Conservation (phyloP, 805 yeast genomes). For the Yamadazyma olivae region DNA sequence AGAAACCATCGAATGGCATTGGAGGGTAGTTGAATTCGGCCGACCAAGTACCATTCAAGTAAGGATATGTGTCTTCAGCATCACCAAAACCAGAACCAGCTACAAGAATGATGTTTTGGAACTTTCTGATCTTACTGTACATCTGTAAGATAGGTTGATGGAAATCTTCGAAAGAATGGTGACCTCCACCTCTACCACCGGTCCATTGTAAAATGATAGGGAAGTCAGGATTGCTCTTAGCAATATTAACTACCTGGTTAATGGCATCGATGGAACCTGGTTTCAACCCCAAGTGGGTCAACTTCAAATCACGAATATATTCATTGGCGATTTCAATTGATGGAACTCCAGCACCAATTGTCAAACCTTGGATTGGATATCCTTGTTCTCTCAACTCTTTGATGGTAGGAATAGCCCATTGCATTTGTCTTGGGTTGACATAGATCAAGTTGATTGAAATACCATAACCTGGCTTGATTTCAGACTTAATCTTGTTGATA, state of each 20-base stretch:
- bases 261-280: constrained; percentile 97
- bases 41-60: constrained; percentile 98
- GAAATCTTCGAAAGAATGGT: constrained; percentile 98
- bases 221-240: constrained; percentile 93
- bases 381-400: constrained; percentile 86
- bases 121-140: constrained; percentile 92
- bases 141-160: constrained; percentile 95
- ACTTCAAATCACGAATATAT: constrained; percentile 87
- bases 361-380: constrained; percentile 91
- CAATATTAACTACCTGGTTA: constrained; percentile 80
- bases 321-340: constrained; percentile 96
- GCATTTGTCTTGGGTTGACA: constrained; percentile 95
- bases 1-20: constrained; percentile 98
- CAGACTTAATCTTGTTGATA: constrained; percentile 63
- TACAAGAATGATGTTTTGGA: constrained; percentile 80
- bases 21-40: constrained; percentile 82
- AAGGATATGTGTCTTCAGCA: constrained; percentile 94
- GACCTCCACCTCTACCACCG: constrained; percentile 99
- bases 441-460: constrained; percentile 90
- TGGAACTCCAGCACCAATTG: constrained; percentile 99
- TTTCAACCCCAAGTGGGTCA: constrained; percentile 92
- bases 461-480: constrained; percentile 80
- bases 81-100: constrained; percentile 99
- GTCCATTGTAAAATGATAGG: constrained; percentile 99
- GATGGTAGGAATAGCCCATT: constrained; percentile 98